Percentiles rank a stretch among this genome's conserved stretches.
Evolutionary conservation across 169 alveolate genomes (phyloP).

Genomic region (Plasmodium inui): DNA sequence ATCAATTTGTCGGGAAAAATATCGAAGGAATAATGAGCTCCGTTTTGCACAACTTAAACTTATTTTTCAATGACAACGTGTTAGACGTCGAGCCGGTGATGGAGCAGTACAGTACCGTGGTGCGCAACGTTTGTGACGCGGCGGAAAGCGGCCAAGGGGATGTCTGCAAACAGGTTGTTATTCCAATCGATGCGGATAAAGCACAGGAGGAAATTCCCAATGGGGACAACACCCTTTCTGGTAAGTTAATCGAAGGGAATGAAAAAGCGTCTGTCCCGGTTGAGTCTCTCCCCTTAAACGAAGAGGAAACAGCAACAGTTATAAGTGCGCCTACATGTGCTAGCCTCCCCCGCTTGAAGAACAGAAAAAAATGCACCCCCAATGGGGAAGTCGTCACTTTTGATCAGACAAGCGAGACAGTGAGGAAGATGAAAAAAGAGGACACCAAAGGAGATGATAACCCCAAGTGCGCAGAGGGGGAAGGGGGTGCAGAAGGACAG

Average conservation of each 20-base stretch:
- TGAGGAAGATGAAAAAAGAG: background rate
- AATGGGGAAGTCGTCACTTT: background rate
- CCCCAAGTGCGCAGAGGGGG: background rate
- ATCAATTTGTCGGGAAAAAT: conserved; percentile 14
- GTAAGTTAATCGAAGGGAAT: background rate
- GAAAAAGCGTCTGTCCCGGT: background rate
- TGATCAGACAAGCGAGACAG: background rate
- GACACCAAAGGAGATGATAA: background rate
- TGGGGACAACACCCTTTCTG: background rate
- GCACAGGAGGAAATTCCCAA: background rate
- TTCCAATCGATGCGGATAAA: background rate
- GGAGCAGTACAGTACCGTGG: conserved; percentile 21
- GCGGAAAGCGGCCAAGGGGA: background rate
- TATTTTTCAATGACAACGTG: conserved; percentile 39
- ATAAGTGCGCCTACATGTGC: background rate
- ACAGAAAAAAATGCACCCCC: background rate
- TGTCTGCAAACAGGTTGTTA: background rate
- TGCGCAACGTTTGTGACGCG: background rate
- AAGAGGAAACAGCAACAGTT: background rate
- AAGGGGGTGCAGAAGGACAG: background rate
- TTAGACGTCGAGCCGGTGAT: conserved; percentile 7
- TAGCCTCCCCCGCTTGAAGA: background rate
- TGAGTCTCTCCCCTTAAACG: background rate
- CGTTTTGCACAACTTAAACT: conserved; percentile 27
- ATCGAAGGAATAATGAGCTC: conserved; percentile 14